phyloP scores from a whole-genome alignment of 1,284 basidiomycete species.

The Leccinum fuscescens region DNA sequence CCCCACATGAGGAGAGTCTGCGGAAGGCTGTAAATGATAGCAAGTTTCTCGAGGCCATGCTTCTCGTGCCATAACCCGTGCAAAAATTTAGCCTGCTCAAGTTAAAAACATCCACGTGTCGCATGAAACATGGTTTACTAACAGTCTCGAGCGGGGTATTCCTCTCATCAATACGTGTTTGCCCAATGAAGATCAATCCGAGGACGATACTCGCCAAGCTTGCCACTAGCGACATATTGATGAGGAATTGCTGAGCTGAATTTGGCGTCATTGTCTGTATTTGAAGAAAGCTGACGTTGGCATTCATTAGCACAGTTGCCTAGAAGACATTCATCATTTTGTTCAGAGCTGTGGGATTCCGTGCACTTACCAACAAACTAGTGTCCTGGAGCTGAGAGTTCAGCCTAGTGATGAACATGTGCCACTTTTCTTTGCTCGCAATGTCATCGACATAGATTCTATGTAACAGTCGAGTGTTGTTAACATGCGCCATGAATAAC shows the following conservation, averaged over 20 bases:
- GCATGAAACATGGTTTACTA: constrained; percentile 7
- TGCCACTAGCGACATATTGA: background rate
- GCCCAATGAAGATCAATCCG: background rate
- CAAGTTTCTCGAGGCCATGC: constrained; percentile 38
- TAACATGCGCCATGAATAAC: constrained; percentile 37
- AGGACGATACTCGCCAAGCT: background rate
- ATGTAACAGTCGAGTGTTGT: background rate
- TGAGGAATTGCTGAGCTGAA: background rate
- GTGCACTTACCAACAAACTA: background rate
- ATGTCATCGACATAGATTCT: background rate
- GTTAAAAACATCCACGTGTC: too few relatives aligned
- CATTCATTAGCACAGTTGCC: background rate
- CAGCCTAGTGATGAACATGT: background rate
- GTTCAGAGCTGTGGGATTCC: background rate
- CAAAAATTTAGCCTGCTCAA: constrained; percentile 31
- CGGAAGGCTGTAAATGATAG: constrained; percentile 39
- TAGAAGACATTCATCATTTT: background rate
- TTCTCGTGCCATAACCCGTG: constrained; percentile 18
- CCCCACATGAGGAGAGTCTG: constrained; percentile 40
- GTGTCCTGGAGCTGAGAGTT: background rate
- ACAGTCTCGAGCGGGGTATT: background rate
- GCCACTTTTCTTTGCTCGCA: background rate
- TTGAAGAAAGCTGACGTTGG: background rate
- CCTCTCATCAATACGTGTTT: background rate
- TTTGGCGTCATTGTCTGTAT: background rate